Evolutionary conservation across 1,284 basidiomycete genomes (phyloP), one percentile per base, ranked within the genome.

Genomic region (Melampsora larici-populina): DNA sequence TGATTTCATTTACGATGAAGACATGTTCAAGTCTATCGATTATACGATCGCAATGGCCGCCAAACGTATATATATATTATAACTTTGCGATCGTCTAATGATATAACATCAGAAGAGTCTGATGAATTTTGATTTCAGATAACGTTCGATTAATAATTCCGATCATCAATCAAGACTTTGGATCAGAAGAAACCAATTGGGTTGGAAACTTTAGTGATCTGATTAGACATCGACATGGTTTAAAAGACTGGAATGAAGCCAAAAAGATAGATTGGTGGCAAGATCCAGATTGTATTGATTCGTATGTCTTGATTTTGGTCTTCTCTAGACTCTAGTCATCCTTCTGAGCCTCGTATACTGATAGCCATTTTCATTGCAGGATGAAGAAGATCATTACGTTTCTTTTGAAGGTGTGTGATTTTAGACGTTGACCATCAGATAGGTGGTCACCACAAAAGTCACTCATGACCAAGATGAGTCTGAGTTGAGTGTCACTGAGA

Each of bases 111-210:
- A n/a, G 29, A 24, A 24, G 55, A 58, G 8, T n/a, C n/a, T 58
- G 24, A 58, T n/a, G 9, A 29, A n/a, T 64, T 64, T 33, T 43
- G 21, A 6, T 43, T 15, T n/a, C 29, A 68, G 66, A 77, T 48
- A 68, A 77, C 48, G 75, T 77, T 43, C 66, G 75, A 46, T 62
- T 77, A 17, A 77, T 77, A 33, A 77, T 77, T 43, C 75, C 75
- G 2, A 77, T 77, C 62, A 70, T 77, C 29, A 77, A 77, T 46
- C 75, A 77, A 77, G 75, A 77, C 60, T 77, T 70, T 49, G 75
- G n/a, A n/a, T n/a, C n/a, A n/a, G n/a, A n/a, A n/a, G n/a, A n/a
- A n/a, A n/a, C n/a, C n/a, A n/a, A n/a, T n/a, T n/a, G n/a, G 75
- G 75, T 77, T 33, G 75, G 75, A 31, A 77, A 77, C 49, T 70